Base-by-base conservation (phyloP, 345 rosid genomes). In the Psidium guajava region DNA sequence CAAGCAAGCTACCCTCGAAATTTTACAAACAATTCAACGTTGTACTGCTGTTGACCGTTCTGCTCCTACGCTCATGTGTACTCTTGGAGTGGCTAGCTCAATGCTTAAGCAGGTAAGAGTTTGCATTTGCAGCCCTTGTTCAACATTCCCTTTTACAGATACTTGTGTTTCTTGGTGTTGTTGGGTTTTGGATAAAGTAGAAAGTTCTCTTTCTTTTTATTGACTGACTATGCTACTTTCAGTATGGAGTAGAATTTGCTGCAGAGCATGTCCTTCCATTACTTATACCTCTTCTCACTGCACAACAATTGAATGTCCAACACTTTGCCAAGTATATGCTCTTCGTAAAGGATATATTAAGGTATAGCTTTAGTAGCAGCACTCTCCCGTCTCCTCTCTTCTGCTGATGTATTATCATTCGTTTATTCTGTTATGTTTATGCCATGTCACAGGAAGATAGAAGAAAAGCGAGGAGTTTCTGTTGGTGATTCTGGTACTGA, bases 41-140 rank as follows among this genome's bases (percentile, higher is more conserved):
- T 97, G 99, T 87, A 97, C 97, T 47, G 95, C 99, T 27, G 98
- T 97, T 88, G 99, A 97, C 87, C 98, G 87, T 64, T 96, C 99
- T 85, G 94, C 98, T 82, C 99, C 99, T 54, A 97, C 99, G 61
- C 96, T 97, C 27, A 96, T 97, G 98, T 97, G 98, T 87, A 92
- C 99, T 83, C 98, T 97, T 83, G 98, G 96, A 58, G 94, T 97
- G 25, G 97, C 99, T 86, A 95, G 92, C 90, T 92, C 99, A 40
- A 93, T 97, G 86, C 91, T 96, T 47, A 97, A 95, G 88, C 96
- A 95, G 96, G 99, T 96, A 87, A 84, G 54, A 85, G 56, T 82
- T 50, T 44, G 28, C 20, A 18, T 47, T 59, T 25, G 55, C 24
- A 9, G 54, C 73, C 40, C 47, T 7, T 73, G 14, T 69, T 69